phyloP scores from a whole-genome alignment of 129 eudicot genomes.

The Glebionis coronaria region DNA sequence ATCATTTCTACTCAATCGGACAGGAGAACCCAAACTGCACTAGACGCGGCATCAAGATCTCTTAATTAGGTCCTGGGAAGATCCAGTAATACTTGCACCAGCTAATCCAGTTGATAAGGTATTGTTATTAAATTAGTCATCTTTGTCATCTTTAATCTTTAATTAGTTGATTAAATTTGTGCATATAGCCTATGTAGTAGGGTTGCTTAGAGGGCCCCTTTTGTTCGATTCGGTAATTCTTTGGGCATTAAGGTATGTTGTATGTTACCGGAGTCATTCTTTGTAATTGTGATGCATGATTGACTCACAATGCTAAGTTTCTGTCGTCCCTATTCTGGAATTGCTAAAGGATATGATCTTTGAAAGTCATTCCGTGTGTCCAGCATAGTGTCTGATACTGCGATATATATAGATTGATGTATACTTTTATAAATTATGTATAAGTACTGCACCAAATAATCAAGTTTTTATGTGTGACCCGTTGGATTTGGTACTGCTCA shows the following conservation, averaged over 20 bases:
- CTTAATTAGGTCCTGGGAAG: too few species aligned
- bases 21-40: too few species aligned
- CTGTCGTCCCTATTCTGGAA: constrained; percentile 6
- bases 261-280: neutral
- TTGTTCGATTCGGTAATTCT: neutral
- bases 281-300: neutral
- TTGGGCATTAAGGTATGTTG: neutral
- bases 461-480: too few species aligned
- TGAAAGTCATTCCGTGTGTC: neutral
- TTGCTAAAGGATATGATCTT: constrained; percentile 2
- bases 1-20: too few species aligned
- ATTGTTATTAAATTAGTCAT: too few species aligned
- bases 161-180: neutral
- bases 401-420: too few species aligned
- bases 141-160: too few species aligned
- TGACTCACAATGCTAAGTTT: constrained; percentile 10
- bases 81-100: too few species aligned
- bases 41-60: too few species aligned
- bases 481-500: too few species aligned
- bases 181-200: neutral
- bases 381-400: neutral
- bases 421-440: neutral
- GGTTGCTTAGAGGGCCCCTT: neutral
- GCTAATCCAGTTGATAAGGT: too few species aligned
- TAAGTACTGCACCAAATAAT: neutral